A percentile compares a stretch with the other conserved stretches of the same genome.
These are phyloP conservation scores for Pleurotus citrinopileatus DNA, from an alignment of 768 basidiomycete genomes.

Conservation along the genomic window DNA sequence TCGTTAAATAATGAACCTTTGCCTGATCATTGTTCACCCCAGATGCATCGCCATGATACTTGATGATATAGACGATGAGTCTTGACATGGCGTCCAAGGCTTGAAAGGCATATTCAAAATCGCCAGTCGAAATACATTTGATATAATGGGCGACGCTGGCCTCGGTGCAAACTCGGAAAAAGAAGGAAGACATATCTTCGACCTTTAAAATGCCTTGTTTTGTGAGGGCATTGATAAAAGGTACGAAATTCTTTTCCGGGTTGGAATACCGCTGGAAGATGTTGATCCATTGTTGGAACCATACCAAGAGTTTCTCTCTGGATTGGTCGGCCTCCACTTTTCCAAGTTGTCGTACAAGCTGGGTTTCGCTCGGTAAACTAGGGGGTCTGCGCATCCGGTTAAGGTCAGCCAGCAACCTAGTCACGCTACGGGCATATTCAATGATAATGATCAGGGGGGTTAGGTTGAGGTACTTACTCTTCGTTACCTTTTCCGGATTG, in stretches of 20 bases:
- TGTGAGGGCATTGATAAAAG: constrained; percentile 95
- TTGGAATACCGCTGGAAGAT: constrained; percentile 90
- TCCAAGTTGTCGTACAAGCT: constrained; percentile 40
- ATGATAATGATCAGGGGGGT: constrained; percentile 1
- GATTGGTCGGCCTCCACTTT: constrained; percentile 75
- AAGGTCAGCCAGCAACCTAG: constrained; percentile 77
- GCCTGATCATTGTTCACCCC: constrained; percentile 92
- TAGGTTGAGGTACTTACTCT: constrained; percentile 51
- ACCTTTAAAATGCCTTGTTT: constrained; percentile 96
- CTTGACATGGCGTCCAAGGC: constrained; percentile 94
- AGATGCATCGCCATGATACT: constrained; percentile 96
- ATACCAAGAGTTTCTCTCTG: constrained; percentile 69
- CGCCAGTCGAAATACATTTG: constrained; percentile 69
- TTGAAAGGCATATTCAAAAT: constrained; percentile 80
- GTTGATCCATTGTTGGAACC: constrained; percentile 94
- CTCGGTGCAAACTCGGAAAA: constrained; percentile 97
- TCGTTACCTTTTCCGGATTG: constrained; percentile 80
- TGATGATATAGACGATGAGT: constrained; percentile 96
- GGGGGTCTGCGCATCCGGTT: constrained; percentile 57
- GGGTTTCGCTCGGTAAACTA: constrained; percentile 17
- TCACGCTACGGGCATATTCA: constrained; percentile 45
- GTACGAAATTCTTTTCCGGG: constrained; percentile 93
- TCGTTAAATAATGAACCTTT: constrained; percentile 94
- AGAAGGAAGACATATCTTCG: constrained; percentile 95
- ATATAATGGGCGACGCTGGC: constrained; percentile 88